phyloP scores from a whole-genome alignment of 495 filamentous ascomycete genomes.

The Penicillium bialowiezense region DNA sequence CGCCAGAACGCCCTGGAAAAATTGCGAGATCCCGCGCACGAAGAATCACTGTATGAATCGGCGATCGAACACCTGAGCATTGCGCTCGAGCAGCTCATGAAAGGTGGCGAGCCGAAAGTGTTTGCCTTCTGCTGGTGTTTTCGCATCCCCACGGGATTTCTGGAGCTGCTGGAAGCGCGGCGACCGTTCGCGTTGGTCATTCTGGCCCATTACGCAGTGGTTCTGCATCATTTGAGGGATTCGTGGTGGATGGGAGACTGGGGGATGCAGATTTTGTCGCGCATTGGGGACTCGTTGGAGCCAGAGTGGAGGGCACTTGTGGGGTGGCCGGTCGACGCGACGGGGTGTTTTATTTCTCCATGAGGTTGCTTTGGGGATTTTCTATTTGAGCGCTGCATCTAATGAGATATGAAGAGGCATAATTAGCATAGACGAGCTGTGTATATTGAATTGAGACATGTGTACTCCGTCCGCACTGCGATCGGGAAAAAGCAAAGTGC shows the following conservation, averaged over 20 bases:
- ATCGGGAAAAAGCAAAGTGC: neutral
- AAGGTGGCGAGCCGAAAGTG: constrained; percentile 33
- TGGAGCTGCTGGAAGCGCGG: constrained; percentile 46
- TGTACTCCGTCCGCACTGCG: constrained; percentile 27
- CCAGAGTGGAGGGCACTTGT: constrained; percentile 32
- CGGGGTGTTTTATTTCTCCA: constrained; percentile 29
- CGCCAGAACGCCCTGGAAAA: constrained; percentile 28
- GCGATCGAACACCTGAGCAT: constrained; percentile 31
- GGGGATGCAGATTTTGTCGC: constrained; percentile 31
- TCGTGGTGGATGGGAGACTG: constrained; percentile 54
- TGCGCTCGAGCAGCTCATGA: constrained; percentile 31
- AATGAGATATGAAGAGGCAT: constrained; percentile 21
- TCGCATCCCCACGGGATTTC: constrained; percentile 48
- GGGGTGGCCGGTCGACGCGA: constrained; percentile 40
- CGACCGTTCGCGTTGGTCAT: constrained; percentile 54
- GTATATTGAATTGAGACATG: constrained; percentile 12
- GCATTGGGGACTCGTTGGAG: constrained; percentile 30
- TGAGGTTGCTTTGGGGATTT: neutral
- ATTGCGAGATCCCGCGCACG: constrained; percentile 22
- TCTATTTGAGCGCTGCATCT: constrained; percentile 9
- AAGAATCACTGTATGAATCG: constrained; percentile 27
- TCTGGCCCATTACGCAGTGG: constrained; percentile 50
- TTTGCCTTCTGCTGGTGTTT: constrained; percentile 50
- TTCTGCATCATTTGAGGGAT: constrained; percentile 46
- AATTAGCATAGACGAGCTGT: constrained; percentile 25